Percentiles rank a stretch among this genome's conserved stretches.
These are phyloP conservation scores for Cercospora sp. DNA, from an alignment of 2,329 filamentous ascomycete species.

Conservation along the genomic window DNA sequence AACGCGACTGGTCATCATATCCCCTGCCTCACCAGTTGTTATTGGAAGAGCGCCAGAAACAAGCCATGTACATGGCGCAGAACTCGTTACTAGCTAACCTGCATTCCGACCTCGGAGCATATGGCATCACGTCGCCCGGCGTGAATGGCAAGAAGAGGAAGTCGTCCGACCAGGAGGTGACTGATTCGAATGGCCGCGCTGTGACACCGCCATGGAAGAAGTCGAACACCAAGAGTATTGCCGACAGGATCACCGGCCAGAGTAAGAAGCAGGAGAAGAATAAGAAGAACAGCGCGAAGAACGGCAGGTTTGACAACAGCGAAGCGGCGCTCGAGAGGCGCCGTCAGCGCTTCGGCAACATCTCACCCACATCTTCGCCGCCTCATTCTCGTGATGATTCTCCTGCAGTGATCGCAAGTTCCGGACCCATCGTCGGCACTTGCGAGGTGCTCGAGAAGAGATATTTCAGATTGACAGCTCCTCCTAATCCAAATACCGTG, in stretches of 20 bases:
- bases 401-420: constrained; percentile 47
- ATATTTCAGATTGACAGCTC: constrained; percentile 89
- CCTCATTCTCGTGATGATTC: constrained; percentile 48
- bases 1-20: constrained; percentile 78
- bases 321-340: constrained; percentile 84
- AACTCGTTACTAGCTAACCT: constrained; percentile 35
- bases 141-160: constrained; percentile 74
- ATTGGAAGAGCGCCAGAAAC: constrained; percentile 62
- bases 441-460: constrained; percentile 85
- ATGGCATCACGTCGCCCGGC: constrained; percentile 22
- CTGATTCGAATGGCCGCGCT: constrained; percentile 51
- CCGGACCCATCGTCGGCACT: constrained; percentile 78
- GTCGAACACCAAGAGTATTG: constrained; percentile 62
- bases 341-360: constrained; percentile 72
- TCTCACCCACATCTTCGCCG: constrained; percentile 56
- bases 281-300: constrained; percentile 43
- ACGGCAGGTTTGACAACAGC: constrained; percentile 51
- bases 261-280: constrained; percentile 52
- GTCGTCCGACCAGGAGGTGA: constrained; percentile 64
- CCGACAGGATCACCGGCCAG: constrained; percentile 73
- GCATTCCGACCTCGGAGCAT: constrained; percentile 14
- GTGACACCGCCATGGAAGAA: constrained; percentile 71
- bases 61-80: constrained; percentile 41
- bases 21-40: constrained; percentile 85
- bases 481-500: constrained; percentile 84